phyloP scores from a whole-genome alignment of 352 stramenopile species.

The Aphanomyces euteiches region DNA sequence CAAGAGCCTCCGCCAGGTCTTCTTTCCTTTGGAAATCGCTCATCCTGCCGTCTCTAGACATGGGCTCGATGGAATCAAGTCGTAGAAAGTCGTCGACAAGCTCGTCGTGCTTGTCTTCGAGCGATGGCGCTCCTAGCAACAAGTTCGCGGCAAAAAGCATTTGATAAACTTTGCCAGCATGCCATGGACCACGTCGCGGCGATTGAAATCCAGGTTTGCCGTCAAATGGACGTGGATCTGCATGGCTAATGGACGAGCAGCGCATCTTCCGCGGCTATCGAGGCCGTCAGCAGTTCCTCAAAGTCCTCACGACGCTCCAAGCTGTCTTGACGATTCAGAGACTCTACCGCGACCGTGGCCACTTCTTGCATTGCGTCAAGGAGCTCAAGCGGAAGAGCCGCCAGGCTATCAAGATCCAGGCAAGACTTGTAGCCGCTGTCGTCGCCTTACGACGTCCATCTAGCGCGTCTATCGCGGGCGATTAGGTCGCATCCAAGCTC shows the following conservation, averaged over 20 bases:
- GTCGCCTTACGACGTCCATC: no score
- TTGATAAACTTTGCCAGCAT: conserved; percentile 2
- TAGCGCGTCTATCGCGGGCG: conserved; percentile 59
- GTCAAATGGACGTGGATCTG: not conserved
- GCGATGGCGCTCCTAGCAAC: not conserved
- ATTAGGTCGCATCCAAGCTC: conserved; percentile 41
- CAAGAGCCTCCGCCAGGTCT: conserved; percentile 4
- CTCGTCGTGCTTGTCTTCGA: not conserved
- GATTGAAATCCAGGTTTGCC: conserved; percentile 19
- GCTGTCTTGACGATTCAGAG: conserved; percentile 9
- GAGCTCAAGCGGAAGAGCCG: not conserved
- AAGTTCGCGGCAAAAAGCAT: not conserved
- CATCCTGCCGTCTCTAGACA: not conserved
- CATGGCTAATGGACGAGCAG: not conserved
- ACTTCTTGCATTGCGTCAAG: conserved; percentile 17
- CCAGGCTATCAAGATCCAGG: conserved; percentile 21
- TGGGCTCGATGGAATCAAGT: not conserved
- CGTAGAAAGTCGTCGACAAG: not conserved
- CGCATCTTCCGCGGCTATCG: conserved; percentile 6
- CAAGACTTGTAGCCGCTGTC: not conserved
- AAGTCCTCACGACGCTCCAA: conserved; percentile 12
- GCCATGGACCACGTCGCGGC: conserved; percentile 15
- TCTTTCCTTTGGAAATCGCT: not conserved
- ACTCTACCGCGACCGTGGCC: conserved; percentile 16
- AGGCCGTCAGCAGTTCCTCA: conserved; percentile 3